Conservation (phyloP, 345 rosid species). For the Eucalyptus polyanthemos region DNA sequence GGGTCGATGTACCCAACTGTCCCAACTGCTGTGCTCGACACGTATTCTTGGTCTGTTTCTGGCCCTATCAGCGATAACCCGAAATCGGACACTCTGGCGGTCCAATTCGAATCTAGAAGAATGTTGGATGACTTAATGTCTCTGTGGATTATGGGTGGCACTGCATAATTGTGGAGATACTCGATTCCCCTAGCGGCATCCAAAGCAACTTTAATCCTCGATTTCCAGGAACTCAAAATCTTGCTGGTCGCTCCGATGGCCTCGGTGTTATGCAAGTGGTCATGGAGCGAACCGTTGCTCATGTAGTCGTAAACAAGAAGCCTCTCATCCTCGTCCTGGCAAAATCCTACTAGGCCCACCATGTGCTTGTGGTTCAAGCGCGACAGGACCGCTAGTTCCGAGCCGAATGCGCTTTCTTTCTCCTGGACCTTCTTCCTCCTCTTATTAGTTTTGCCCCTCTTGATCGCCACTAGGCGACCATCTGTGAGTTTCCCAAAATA, state of each 20-base stretch:
- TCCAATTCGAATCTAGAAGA: slow-evolving; percentile 37
- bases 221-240: slow-evolving; percentile 46
- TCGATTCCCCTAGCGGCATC: slow-evolving; percentile 56
- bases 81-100: slow-evolving; percentile 52
- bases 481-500: slow-evolving; percentile 31
- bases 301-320: slow-evolving; percentile 53
- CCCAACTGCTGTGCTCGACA: slow-evolving; percentile 39
- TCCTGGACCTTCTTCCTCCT: slow-evolving; percentile 16
- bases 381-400: slow-evolving; percentile 35
- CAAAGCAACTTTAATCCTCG: slow-evolving; percentile 47
- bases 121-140: slow-evolving; percentile 71
- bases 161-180: slow-evolving; percentile 52
- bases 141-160: slow-evolving; percentile 57
- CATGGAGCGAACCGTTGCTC: slow-evolving; percentile 46
- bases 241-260: slow-evolving; percentile 1
- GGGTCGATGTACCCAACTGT: slow-evolving; percentile 73
- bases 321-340: slow-evolving; percentile 45
- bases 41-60: slow-evolving; percentile 14
- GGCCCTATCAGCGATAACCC: slow-evolving; percentile 50
- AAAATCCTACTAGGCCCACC: slow-evolving; percentile 43
- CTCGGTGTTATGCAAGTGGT: slow-evolving; percentile 30
- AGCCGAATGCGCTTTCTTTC: slow-evolving; percentile 40
- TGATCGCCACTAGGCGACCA: slow-evolving; percentile 52
- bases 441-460: slow-evolving; percentile 28
- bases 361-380: slow-evolving; percentile 59